Base-by-base conservation (phyloP, 306 rosid species). In the Mimosa pudica region DNA sequence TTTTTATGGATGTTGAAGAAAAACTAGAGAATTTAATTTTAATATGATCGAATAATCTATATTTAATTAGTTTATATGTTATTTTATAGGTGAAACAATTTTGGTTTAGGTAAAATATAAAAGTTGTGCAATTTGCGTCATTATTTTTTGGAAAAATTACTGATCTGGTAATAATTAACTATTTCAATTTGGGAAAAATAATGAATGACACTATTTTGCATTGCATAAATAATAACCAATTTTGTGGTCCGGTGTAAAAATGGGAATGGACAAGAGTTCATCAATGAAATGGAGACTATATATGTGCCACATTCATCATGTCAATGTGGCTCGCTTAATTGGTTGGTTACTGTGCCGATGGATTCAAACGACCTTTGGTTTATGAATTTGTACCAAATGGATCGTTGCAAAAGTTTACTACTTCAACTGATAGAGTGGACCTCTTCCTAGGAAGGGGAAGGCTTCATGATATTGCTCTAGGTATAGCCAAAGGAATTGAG, bases 321-420 rank as follows among this genome's bases (percentile, higher is more conserved):
- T 84, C 66, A 80, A 84, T 36, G 82, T 84, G 30, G 84, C 70
- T 14, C 82, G 81, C 45, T 58, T n/a, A n/a, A n/a, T n/a, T 87
- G 64, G 76, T 84, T 77, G 84, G 84, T 8, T 84, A 55, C 12
- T 84, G 87, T 46, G 81, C 87, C 10, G 84, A 84, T 32, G 87
- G 84, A 38, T 24, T 54, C 55, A 71, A 6, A 45, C 52, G 67
- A 46, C 84, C 84, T n/a, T 20, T 84, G 73, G 84, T 80, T 38
- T 84, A 79, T 45, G 86, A 62, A 13, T 62, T 62, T 12, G 30
- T 62, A 32, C 42, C 68, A 1, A 62, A 32, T 62, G 67, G 68
- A 5, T 87, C 90, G 1, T 51, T 87, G 58, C 81, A 84, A 42
- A 84, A 82, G 24, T 76, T 75, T 76, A 79, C 76, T 71, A 33